A percentile compares a stretch with the other conserved stretches of the same genome.
These are phyloP conservation scores for Usnea hakonensis DNA, from an alignment of 495 filamentous ascomycete species.

Conservation along the genomic window DNA sequence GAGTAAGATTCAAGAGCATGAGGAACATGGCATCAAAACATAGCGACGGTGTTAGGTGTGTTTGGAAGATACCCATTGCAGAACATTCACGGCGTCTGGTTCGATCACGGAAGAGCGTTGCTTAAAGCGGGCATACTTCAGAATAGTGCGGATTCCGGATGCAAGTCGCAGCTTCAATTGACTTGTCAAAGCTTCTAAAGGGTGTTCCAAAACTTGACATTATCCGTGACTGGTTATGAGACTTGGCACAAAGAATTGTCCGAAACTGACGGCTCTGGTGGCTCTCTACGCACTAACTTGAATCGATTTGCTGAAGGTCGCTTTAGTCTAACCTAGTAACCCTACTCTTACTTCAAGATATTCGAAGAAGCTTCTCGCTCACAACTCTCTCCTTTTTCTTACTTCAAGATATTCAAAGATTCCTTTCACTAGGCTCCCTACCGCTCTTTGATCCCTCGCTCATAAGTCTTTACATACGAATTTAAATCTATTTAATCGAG, in stretches of 20 bases:
- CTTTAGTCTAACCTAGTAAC: too few species aligned
- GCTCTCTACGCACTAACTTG: too few species aligned
- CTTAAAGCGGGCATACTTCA: background rate
- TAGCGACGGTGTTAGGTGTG: conserved; percentile 11
- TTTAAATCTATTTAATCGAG: too few species aligned
- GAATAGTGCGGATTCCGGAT: background rate
- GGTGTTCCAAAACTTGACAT: background rate
- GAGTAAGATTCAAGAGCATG: background rate
- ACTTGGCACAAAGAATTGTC: background rate
- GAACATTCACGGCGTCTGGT: background rate
- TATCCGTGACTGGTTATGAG: background rate
- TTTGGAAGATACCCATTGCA: conserved; percentile 6
- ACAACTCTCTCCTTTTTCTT: too few species aligned
- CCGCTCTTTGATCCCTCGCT: too few species aligned
- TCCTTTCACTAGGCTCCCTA: too few species aligned
- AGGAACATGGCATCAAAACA: background rate
- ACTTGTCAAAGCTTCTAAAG: background rate
- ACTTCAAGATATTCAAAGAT: too few species aligned
- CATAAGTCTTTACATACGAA: too few species aligned
- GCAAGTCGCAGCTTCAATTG: background rate
- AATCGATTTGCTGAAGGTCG: too few species aligned
- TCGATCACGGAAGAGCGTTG: background rate
- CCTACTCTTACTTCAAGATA: too few species aligned
- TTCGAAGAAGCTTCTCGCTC: too few species aligned
- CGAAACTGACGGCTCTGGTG: too few species aligned